Evolutionary conservation across 768 basidiomycete species (phyloP), one percentile per base, ranked within the genome.

Genomic region (Dictyophora rubrovolvata): DNA sequence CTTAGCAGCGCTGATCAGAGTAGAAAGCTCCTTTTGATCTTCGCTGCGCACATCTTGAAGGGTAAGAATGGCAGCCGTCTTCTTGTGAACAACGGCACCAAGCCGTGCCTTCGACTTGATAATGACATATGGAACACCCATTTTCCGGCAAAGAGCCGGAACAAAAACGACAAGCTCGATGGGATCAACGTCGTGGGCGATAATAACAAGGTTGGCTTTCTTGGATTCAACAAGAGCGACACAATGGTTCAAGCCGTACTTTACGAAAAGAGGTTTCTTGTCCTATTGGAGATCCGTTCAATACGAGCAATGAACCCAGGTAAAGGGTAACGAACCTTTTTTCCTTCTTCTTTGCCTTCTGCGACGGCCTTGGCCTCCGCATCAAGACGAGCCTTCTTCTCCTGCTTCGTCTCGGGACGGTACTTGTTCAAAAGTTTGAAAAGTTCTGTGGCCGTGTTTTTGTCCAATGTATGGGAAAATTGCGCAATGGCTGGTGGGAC

Each of bases 371-470:
- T 83, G 36, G 90, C 89, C 63, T 83, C 75, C 53, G 86, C 82
- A 64, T 81, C 75, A 37, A 97, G 84, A 76, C 93, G 93, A 57
- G 85, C 84, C 79, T 94, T 94, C 85, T 99, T 98, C 82, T 98
- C 94, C 71, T 85, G 84, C 80, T 92, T 95, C 61, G 85, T 85
- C 80, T 94, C 93, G 9, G 91, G 90, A 63, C 89, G 85, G 76
- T 93, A 92, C 81, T 97, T 97, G 85, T 99, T 95, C 51, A 97
- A 74, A 62, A 99, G 85, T 76, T 95, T 94, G 86, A 97, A 98
- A 62, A 98, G 75, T 74, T 97, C 94, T 33, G 90, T 93, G 20
- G 95, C 95, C 54, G 94, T 97, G 82, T 97, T 98, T 84, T 96
- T 97, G 83, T 99, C 95, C 69, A 99, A 80, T 49, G 93, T 93